phyloP scores from a whole-genome alignment of 1,139 yeast species.

The Scheffersomyces cryptocercus region DNA sequence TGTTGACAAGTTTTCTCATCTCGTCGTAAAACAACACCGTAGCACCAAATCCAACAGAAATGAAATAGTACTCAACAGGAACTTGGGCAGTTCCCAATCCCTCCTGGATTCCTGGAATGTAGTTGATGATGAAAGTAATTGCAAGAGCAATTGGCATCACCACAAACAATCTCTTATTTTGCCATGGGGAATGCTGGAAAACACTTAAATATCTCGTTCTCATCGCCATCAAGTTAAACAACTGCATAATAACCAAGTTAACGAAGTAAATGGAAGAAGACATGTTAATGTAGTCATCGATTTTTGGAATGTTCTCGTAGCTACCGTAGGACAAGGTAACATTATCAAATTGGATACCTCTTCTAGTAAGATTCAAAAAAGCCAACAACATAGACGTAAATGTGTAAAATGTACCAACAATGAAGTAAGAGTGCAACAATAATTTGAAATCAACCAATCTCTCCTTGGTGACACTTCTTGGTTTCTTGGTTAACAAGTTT shows the following conservation, averaged over 20 bases:
- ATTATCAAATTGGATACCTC: slow-evolving; percentile 37
- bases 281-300: slow-evolving; percentile 24
- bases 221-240: slow-evolving; percentile 47
- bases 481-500: slow-evolving; percentile 43
- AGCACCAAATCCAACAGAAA: slow-evolving; percentile 48
- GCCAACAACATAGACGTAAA: slow-evolving; percentile 46
- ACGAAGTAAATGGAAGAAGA: slow-evolving; percentile 53
- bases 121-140: slow-evolving; percentile 47
- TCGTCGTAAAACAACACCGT: slow-evolving; percentile 45
- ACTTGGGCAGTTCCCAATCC: slow-evolving; percentile 39
- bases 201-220: slow-evolving; percentile 47
- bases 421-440: slow-evolving; percentile 45
- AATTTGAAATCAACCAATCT: slow-evolving; percentile 44
- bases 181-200: slow-evolving; percentile 40
- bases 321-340: slow-evolving; percentile 41
- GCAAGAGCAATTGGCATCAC: slow-evolving; percentile 41
- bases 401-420: slow-evolving; percentile 44
- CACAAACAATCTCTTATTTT: slow-evolving; percentile 30
- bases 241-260: slow-evolving; percentile 51
- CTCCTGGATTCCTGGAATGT: slow-evolving; percentile 44
- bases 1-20: slow-evolving; percentile 36
- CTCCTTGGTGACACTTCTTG: slow-evolving; percentile 46
- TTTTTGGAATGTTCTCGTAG: slow-evolving; percentile 26
- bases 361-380: slow-evolving; percentile 40
- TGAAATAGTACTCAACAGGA: slow-evolving; percentile 51